Conservation (phyloP, 805 yeast genomes). For the Zygosaccharomyces bailii region DNA sequence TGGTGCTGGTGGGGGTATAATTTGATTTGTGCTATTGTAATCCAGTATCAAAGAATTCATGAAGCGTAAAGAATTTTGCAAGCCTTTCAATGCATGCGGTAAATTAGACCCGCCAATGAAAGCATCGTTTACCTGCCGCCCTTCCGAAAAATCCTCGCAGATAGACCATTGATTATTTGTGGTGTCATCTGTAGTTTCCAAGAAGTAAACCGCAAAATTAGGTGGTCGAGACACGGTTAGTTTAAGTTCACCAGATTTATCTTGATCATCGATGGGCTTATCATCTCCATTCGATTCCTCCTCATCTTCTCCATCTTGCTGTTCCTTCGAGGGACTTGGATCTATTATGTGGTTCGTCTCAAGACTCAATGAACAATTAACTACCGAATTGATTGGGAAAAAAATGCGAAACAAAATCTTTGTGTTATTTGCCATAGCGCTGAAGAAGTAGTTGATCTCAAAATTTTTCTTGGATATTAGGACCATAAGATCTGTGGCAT, state of each 20-base stretch:
- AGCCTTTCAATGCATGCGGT: slow-evolving; percentile 69
- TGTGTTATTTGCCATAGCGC: slow-evolving; percentile 64
- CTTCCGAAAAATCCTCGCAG: slow-evolving; percentile 81
- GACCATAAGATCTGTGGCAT: slow-evolving; percentile 65
- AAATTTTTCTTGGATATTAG: slow-evolving; percentile 64
- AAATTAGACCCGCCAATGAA: slow-evolving; percentile 56
- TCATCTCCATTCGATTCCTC: slow-evolving; percentile 16
- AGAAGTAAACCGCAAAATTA: slow-evolving; percentile 72
- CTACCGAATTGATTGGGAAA: slow-evolving; percentile 60
- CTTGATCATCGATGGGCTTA: slow-evolving; percentile 16
- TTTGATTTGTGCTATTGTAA: slow-evolving; percentile 37
- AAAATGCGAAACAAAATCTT: slow-evolving; percentile 70
- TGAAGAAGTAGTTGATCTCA: slow-evolving; percentile 75
- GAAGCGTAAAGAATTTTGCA: slow-evolving; percentile 47
- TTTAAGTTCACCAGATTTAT: slow-evolving; percentile 45
- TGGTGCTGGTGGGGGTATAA: slow-evolving; percentile 21
- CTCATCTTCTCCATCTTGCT: slow-evolving; percentile 16
- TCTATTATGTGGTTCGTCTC: slow-evolving; percentile 37
- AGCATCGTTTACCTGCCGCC: slow-evolving; percentile 73
- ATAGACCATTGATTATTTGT: slow-evolving; percentile 44
- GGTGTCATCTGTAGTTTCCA: slow-evolving; percentile 44
- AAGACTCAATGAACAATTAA: slow-evolving; percentile 54
- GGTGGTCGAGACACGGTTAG: slow-evolving; percentile 58
- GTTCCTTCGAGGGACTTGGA: slow-evolving; percentile 15
- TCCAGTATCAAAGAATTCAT: slow-evolving; percentile 54